Evolutionary conservation across 2,329 filamentous ascomycete genomes (phyloP).

Genomic region (Fusarium burgessii): DNA sequence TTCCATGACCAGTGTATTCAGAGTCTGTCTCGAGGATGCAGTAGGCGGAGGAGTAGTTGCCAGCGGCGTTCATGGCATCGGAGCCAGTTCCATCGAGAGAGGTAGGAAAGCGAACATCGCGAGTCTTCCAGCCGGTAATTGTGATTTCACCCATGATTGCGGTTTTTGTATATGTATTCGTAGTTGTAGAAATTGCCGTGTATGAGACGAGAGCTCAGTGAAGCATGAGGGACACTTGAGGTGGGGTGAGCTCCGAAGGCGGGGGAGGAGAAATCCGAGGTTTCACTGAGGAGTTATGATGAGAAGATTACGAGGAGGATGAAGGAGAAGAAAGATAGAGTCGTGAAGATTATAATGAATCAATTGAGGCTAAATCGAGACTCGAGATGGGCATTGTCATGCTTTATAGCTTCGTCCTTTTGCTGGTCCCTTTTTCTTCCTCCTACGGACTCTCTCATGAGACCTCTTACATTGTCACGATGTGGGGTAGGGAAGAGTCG

Average conservation of each 20-base stretch:
- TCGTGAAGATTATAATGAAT: neutral
- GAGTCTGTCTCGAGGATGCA: conserved; percentile 89
- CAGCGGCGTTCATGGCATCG: conserved; percentile 95
- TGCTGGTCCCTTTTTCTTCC: neutral
- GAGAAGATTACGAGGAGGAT: neutral
- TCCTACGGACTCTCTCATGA: conserved; percentile 29
- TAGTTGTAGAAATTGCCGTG: neutral
- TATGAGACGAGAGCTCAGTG: conserved; percentile 18
- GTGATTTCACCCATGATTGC: conserved; percentile 64
- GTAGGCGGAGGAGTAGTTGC: conserved; percentile 95
- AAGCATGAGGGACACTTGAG: conserved; percentile 21
- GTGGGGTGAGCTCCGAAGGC: conserved; percentile 40
- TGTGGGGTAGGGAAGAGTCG: conserved; percentile 40
- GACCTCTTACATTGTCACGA: conserved; percentile 22
- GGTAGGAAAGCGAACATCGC: conserved; percentile 86
- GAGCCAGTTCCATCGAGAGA: conserved; percentile 96
- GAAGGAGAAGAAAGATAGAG: neutral
- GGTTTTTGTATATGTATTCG: neutral
- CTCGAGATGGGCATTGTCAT: conserved; percentile 16
- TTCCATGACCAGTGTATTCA: conserved; percentile 77
- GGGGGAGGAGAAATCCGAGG: conserved; percentile 35
- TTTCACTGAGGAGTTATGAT: conserved; percentile 13
- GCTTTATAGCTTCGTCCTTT: conserved; percentile 35
- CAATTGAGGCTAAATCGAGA: conserved; percentile 28
- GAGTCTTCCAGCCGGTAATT: conserved; percentile 77